These are phyloP conservation scores for Corymbia citriodora DNA, from an alignment of 441 rosid species.

Conservation along the genomic window DNA sequence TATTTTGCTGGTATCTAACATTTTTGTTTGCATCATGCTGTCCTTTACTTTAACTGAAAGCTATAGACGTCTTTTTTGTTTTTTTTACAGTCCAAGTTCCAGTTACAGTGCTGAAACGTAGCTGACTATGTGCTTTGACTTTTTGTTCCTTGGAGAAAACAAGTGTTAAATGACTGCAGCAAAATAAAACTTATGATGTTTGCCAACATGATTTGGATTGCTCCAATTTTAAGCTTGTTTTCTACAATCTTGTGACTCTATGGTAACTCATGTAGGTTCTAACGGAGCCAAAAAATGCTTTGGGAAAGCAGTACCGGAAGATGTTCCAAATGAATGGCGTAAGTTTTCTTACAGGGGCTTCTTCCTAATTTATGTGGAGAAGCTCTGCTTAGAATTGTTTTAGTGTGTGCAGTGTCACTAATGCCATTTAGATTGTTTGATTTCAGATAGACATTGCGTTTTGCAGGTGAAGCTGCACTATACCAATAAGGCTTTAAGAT, in stretches of 20 bases:
- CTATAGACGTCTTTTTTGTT: not conserved
- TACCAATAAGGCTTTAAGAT: slow-evolving; percentile 64
- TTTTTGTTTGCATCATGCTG: not conserved
- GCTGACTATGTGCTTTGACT: not conserved
- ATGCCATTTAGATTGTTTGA: not conserved
- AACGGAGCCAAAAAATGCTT: slow-evolving; percentile 94
- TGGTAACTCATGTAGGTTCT: slow-evolving; percentile 46
- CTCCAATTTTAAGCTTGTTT: not conserved
- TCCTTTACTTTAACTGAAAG: not conserved
- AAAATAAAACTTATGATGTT: not conserved
- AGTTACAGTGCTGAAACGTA: not conserved
- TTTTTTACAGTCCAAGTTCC: not conserved
- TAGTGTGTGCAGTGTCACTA: not conserved
- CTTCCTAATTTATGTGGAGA: not conserved
- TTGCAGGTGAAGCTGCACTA: slow-evolving; percentile 85
- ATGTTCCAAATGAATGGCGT: slow-evolving; percentile 94
- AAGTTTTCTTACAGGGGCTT: slow-evolving; percentile 23
- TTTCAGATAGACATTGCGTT: not conserved
- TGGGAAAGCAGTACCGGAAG: slow-evolving; percentile 92
- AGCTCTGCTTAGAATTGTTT: not conserved
- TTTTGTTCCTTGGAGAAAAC: not conserved
- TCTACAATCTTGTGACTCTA: not conserved
- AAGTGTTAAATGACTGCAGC: not conserved
- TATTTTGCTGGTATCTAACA: not conserved
- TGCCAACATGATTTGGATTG: not conserved